These are phyloP conservation scores for Aspergillus candidus DNA, from an alignment of 2,329 filamentous ascomycete species.

Conservation along the genomic window DNA sequence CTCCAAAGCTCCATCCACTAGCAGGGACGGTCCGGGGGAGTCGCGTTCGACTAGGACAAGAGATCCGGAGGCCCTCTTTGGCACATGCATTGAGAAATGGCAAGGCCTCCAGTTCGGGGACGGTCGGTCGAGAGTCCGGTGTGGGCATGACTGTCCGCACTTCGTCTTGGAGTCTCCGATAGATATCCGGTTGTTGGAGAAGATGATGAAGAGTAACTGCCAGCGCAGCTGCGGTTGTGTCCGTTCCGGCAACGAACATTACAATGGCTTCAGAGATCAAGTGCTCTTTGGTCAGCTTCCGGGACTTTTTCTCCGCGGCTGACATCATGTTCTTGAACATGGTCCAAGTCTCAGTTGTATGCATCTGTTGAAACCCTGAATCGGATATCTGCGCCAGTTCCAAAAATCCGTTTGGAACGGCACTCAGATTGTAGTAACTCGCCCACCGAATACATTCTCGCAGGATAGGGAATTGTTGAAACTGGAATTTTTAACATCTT, in stretches of 20 bases:
- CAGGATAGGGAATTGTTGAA: background rate
- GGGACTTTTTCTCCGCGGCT: background rate
- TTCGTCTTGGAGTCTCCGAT: background rate
- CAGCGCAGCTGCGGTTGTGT: background rate
- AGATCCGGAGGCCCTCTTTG: conserved; percentile 5
- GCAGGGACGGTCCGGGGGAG: conserved; percentile 2
- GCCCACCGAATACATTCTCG: background rate
- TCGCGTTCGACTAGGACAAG: conserved; percentile 2
- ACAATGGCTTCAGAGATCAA: background rate
- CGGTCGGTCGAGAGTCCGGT: background rate
- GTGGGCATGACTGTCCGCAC: background rate
- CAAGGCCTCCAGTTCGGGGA: background rate
- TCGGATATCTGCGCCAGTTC: background rate
- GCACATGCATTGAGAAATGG: conserved; percentile 3
- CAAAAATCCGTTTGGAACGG: background rate
- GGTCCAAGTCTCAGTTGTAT: background rate
- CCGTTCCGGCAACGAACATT: conserved; percentile 1
- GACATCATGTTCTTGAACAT: conserved; percentile 3
- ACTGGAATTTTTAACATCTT: background rate
- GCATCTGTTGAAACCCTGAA: background rate
- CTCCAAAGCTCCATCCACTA: conserved; percentile 2
- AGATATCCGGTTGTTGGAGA: background rate
- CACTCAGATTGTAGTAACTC: background rate
- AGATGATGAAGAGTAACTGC: background rate
- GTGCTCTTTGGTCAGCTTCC: background rate